Base-by-base conservation (phyloP, 495 filamentous ascomycete genomes). In the Aspergillus biplanus region DNA sequence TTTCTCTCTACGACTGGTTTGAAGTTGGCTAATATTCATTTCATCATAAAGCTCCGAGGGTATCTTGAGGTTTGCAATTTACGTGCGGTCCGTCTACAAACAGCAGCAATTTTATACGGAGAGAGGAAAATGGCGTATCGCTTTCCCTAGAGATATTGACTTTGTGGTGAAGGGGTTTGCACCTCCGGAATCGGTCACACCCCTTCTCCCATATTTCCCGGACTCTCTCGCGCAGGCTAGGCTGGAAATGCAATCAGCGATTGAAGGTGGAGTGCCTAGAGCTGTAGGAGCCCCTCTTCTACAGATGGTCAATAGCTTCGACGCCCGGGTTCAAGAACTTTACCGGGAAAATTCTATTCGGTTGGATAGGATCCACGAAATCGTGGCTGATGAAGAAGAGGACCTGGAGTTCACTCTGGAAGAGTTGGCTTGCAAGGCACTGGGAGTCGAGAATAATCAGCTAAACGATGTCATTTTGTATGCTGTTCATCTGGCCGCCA, bases 81-180 rank as follows among this genome's bases (percentile, higher is more conserved):
- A 88, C 68, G 78, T 94, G 12, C 86, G 85, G 21, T 82, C 84
- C 13, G 69, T 90, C 55, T 82, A 86, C 49, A 79, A 76, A 56
- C 82, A 86, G 58, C 75, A 79, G 52, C 91, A 96, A 59, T 93
- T 90, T 69, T 93, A 93, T 70, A 88, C 87, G 0, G 80, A 81
- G 52, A 78, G 83, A 33, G 92, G 92, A 27, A 86, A 86, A 64
- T 96, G 91, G 91, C 78, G 89, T n/a, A 78, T 88, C 39, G 78
- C 79, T 52, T 66, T 63, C 2, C 63, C 72, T 6, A 66, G 75
- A 47, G 68, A 75, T 50, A 67, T 87, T 7, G 79, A 84, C 52
- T 94, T 88, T 70, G 81, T 86, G 6, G 77, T 93, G 54, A 87
- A 86, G 59, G 73, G 74, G 1, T 93, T 93, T 71, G 82, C 86